Conservation (phyloP, 1,284 basidiomycete species). For the Ustilago cynodontis region DNA sequence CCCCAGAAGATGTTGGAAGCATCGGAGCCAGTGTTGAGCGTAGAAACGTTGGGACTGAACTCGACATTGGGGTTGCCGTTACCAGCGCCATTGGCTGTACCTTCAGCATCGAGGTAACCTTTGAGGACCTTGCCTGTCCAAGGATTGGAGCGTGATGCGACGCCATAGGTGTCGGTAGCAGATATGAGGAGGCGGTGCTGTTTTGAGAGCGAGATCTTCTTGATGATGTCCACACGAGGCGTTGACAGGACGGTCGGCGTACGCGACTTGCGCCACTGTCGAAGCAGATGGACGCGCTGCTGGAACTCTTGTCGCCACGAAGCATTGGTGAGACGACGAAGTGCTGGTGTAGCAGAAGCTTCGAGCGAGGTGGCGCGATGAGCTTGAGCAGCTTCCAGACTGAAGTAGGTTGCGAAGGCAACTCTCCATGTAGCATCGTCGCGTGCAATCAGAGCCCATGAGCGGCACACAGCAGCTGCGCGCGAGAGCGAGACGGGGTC, state of each 20-base stretch:
- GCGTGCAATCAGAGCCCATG: slow-evolving; percentile 77
- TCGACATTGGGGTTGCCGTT: slow-evolving; percentile 83
- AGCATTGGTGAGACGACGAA: slow-evolving; percentile 74
- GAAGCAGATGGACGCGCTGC: slow-evolving; percentile 54
- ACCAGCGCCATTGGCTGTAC: slow-evolving; percentile 75
- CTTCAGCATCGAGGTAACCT: slow-evolving; percentile 80
- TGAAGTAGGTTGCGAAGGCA: slow-evolving; percentile 81
- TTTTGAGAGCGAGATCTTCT: slow-evolving; percentile 72
- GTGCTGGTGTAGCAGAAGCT: slow-evolving; percentile 69
- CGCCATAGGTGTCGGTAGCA: slow-evolving; percentile 78
- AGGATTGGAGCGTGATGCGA: slow-evolving; percentile 81
- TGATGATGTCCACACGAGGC: slow-evolving; percentile 62
- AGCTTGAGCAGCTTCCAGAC: slow-evolving; percentile 73
- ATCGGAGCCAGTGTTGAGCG: slow-evolving; percentile 75
- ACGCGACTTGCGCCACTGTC: slow-evolving; percentile 80
- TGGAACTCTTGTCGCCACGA: slow-evolving; percentile 64
- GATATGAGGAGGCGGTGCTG: slow-evolving; percentile 75
- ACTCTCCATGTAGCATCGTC: slow-evolving; percentile 85
- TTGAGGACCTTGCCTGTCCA: slow-evolving; percentile 77
- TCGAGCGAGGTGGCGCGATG: slow-evolving; percentile 74
- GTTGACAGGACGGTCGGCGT: slow-evolving; percentile 73
- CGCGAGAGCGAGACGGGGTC: slow-evolving; percentile 77
- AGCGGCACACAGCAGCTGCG: slow-evolving; percentile 75
- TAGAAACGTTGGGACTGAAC: slow-evolving; percentile 78
- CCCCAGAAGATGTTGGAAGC: slow-evolving; percentile 83